A percentile compares a stretch with the other conserved stretches of the same genome.
Evolutionary conservation across 805 yeast species (phyloP).

Genomic region (Myxozyma mucilagina): DNA sequence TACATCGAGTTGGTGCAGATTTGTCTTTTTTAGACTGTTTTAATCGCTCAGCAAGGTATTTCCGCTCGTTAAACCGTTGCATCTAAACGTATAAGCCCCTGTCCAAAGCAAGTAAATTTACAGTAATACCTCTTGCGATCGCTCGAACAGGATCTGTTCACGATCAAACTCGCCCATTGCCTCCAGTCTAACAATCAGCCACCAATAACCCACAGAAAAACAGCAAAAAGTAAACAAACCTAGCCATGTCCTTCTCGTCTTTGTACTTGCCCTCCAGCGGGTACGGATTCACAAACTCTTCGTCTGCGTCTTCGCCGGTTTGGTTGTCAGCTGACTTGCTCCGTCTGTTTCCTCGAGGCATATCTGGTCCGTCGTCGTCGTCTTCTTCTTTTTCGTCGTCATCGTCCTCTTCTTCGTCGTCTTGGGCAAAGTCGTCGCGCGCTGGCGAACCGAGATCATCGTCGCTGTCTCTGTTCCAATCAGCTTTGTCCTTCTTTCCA

Average conservation of each 20-base stretch:
- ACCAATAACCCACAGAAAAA: no score
- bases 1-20: constrained; percentile 31
- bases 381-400: constrained; percentile 44
- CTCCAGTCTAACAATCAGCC: constrained; percentile 44
- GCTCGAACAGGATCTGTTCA: constrained; percentile 86
- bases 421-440: constrained; percentile 30
- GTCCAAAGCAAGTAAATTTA: neutral
- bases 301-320: constrained; percentile 40
- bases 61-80: constrained; percentile 83
- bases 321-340: constrained; percentile 35
- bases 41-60: constrained; percentile 79
- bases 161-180: constrained; percentile 87
- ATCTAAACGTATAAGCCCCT: constrained; percentile 41
- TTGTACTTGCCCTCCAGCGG: constrained; percentile 91
- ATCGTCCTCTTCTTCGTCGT: constrained; percentile 37
- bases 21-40: constrained; percentile 35
- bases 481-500: neutral
- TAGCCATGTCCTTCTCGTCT: constrained; percentile 72
- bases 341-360: constrained; percentile 38
- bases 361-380: constrained; percentile 47
- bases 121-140: constrained; percentile 64
- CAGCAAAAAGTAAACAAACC: constrained; percentile 12
- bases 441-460: constrained; percentile 34
- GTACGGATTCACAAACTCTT: constrained; percentile 65
- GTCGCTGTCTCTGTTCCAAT: constrained; percentile 32